A percentile compares a stretch with the other conserved stretches of the same genome.
phyloP scores from a whole-genome alignment of 768 basidiomycete species.

The Rossbeevera mucosa region DNA sequence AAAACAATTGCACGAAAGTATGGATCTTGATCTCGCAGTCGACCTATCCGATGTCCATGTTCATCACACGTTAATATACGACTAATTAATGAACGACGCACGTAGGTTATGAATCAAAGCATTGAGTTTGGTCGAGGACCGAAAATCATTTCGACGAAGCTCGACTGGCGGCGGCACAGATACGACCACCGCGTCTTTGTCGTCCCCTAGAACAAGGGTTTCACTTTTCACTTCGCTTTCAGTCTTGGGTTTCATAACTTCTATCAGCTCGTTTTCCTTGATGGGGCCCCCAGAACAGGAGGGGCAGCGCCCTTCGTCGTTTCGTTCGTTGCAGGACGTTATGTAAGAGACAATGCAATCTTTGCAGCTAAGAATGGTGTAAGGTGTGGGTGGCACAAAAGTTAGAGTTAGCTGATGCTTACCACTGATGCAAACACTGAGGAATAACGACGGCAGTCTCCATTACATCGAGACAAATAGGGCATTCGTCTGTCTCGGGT shows the following conservation, averaged over 20 bases:
- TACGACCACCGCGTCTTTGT: slow-evolving; percentile 17
- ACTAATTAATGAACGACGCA: slow-evolving; percentile 28
- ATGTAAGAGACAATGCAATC: slow-evolving; percentile 82
- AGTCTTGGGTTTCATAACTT: slow-evolving; percentile 44
- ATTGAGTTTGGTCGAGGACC: slow-evolving; percentile 86
- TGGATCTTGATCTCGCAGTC: slow-evolving; percentile 66
- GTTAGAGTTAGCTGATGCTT: slow-evolving; percentile 2
- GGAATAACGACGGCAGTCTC: slow-evolving; percentile 67
- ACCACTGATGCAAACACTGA: slow-evolving; percentile 76
- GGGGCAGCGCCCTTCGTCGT: slow-evolving; percentile 72
- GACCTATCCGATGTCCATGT: slow-evolving; percentile 35
- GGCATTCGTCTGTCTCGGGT: slow-evolving; percentile 63
- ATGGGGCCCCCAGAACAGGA: slow-evolving; percentile 71
- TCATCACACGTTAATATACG: neutral
- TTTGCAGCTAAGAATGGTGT: slow-evolving; percentile 59
- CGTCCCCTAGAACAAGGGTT: slow-evolving; percentile 6
- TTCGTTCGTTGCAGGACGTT: slow-evolving; percentile 61
- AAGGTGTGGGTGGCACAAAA: neutral
- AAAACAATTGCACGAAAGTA: slow-evolving; percentile 83
- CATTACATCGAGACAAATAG: slow-evolving; percentile 78
- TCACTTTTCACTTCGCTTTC: slow-evolving; percentile 1
- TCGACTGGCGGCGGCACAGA: slow-evolving; percentile 43
- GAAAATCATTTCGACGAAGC: slow-evolving; percentile 77
- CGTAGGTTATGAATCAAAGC: slow-evolving; percentile 74
- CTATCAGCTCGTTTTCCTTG: slow-evolving; percentile 58